Evolutionary conservation across 257 asterid species (phyloP), one percentile per base, ranked within the genome.

Genomic region (Solanum etuberosum): DNA sequence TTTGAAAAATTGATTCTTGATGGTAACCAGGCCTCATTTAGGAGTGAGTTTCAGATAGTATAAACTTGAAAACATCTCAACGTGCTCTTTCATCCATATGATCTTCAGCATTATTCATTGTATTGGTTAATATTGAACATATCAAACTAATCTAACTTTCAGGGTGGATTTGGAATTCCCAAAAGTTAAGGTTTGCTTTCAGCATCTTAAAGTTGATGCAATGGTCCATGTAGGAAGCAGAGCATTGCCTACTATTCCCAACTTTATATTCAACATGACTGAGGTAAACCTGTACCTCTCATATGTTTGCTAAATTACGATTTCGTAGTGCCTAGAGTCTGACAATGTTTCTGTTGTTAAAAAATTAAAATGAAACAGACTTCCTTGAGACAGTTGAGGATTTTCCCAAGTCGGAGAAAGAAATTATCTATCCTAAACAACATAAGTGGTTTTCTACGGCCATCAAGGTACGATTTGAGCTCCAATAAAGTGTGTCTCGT

Each of bases 171-270:
- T 94, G 80, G 98, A 92, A 78, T 92, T 92, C 84, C 96, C 98
- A 10, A 92, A 90, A 88, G 94, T 94, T 43, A 95, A 93, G 91
- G 91, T 94, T 89, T 93, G 98, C 51, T 94, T 93, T 89, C 88
- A 91, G 92, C 88, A 91, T 89, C 92, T 94, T 85, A 93, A 89
- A 86, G 96, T 92, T 87, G 95, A 92, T 83, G 94, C 96, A 84
- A 91, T 73, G 83, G 94, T 93, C 83, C 95, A 94, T 86, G 93
- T 92, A 83, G 98, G 98, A 65, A 90, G 92, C 88, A 92, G 98
- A 89, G 98, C 98, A 43, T 86, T 94, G 91, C 98, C 98, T 67
- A 94, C 98, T 48, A 91, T 94, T 54, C 95, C 98, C 83, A 94
- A 94, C 93, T 94, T 93, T 65, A 80, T 94, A 63, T 91, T 91